Percentiles rank a stretch among this genome's conserved stretches.
Evolutionary conservation across 139 green algal genomes (phyloP).

Genomic region (Limnomonas spitsbergensis): DNA sequence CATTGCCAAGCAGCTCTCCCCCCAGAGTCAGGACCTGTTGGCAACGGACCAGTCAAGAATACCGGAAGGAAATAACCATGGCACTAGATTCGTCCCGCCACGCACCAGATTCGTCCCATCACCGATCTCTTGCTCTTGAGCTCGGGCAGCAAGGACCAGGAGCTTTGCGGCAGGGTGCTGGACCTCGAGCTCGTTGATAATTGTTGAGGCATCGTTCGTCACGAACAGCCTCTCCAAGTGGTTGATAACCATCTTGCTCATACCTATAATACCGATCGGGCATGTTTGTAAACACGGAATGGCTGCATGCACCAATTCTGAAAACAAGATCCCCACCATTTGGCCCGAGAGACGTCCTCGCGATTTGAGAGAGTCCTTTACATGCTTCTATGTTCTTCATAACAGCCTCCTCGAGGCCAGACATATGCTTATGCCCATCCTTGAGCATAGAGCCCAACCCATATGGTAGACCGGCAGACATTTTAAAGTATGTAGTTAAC

Average conservation of each 20-base stretch:
- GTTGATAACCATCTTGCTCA: slow-evolving; percentile 99
- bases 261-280: slow-evolving; percentile 62
- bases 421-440: slow-evolving; percentile 94
- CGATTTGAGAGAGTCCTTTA: slow-evolving; percentile 90
- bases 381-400: slow-evolving; percentile 97
- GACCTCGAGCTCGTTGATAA: slow-evolving; percentile 94
- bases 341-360: slow-evolving; percentile 88
- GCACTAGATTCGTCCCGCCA: slow-evolving; percentile 95
- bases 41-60: not conserved
- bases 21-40: slow-evolving; percentile 83
- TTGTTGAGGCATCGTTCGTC: slow-evolving; percentile 93
- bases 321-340: slow-evolving; percentile 69
- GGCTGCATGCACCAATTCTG: not conserved
- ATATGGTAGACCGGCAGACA: not conserved
- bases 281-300: not conserved
- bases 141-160: slow-evolving; percentile 86
- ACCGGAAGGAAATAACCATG: no score
- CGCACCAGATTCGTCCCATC: slow-evolving; percentile 95
- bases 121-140: slow-evolving; percentile 93
- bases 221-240: slow-evolving; percentile 98
- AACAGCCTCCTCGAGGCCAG: slow-evolving; percentile 94
- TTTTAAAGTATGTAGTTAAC: no score
- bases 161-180: slow-evolving; percentile 95
- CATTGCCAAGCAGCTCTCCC: slow-evolving; percentile 88
- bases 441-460: slow-evolving; percentile 80